Percentiles rank a stretch among this genome's conserved stretches.
phyloP scores from a whole-genome alignment of 2,329 filamentous ascomycete genomes.

The Paracoccidioides brasiliensis region DNA sequence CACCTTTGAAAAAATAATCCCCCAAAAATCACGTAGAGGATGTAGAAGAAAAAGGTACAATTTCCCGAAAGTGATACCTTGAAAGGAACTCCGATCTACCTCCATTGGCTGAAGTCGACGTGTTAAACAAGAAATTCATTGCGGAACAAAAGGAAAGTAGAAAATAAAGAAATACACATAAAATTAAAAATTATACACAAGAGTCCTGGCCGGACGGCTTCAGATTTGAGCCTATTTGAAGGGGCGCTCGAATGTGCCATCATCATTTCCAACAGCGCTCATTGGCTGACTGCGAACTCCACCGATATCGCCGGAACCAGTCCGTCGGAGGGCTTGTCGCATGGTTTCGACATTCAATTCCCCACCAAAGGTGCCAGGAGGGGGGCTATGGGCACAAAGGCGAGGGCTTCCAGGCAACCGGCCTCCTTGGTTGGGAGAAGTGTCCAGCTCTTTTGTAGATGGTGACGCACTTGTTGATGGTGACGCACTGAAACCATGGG shows the following conservation, averaged over 20 bases:
- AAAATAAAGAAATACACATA: background rate
- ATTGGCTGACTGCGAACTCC: constrained; percentile 24
- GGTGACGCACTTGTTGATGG: constrained; percentile 64
- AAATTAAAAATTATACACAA: background rate
- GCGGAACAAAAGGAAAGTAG: background rate
- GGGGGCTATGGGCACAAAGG: constrained; percentile 39
- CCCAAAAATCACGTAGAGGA: background rate
- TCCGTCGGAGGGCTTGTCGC: constrained; percentile 75
- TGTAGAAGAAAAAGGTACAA: background rate
- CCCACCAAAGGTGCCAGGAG: constrained; percentile 38
- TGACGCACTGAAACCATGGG: constrained; percentile 53
- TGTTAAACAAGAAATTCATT: too few species aligned
- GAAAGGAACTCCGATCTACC: background rate
- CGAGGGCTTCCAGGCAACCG: constrained; percentile 49
- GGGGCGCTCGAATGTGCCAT: constrained; percentile 17
- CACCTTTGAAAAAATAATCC: background rate
- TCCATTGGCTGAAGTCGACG: background rate
- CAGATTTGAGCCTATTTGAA: constrained; percentile 11
- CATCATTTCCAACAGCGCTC: constrained; percentile 24
- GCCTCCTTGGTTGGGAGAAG: constrained; percentile 44
- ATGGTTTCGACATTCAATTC: constrained; percentile 89
- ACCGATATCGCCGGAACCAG: constrained; percentile 66
- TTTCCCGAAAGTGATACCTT: background rate
- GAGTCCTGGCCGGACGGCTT: too few species aligned
- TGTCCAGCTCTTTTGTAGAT: constrained; percentile 60